Evolutionary conservation across 768 basidiomycete genomes (phyloP).

Genomic region (Stropharia rugosoannulata): DNA sequence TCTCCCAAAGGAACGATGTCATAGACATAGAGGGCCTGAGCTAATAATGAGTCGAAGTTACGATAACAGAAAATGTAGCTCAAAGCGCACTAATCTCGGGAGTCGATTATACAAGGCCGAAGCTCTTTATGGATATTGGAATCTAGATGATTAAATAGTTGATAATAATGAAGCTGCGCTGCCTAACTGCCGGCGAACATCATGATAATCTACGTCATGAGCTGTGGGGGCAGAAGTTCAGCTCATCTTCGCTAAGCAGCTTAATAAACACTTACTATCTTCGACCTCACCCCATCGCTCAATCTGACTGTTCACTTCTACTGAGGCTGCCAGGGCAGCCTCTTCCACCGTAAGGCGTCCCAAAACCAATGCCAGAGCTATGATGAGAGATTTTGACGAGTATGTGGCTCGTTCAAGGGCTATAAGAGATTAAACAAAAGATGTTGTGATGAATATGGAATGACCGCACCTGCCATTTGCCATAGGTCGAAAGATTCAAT

Average conservation of each 20-base stretch:
- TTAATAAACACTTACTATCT: slow-evolving; percentile 71
- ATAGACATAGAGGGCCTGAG: no score
- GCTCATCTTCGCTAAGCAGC: neutral
- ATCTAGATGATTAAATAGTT: slow-evolving; percentile 11
- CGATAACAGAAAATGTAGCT: neutral
- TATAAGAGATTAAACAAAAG: slow-evolving; percentile 25
- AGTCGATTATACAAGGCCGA: no score
- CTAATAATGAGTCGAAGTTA: no score
- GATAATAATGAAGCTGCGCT: slow-evolving; percentile 30
- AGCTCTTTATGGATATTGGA: neutral
- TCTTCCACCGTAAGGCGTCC: slow-evolving; percentile 77
- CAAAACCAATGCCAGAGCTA: slow-evolving; percentile 81
- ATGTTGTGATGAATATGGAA: neutral
- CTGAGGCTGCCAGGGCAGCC: slow-evolving; percentile 81
- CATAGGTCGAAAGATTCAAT: slow-evolving; percentile 71
- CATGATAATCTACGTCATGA: slow-evolving; percentile 97
- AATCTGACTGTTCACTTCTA: slow-evolving; percentile 95
- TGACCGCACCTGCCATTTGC: slow-evolving; percentile 81
- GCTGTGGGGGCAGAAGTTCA: slow-evolving; percentile 46
- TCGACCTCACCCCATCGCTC: slow-evolving; percentile 99
- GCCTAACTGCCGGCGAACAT: slow-evolving; percentile 83
- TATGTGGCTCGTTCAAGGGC: slow-evolving; percentile 92
- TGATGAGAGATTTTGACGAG: slow-evolving; percentile 87
- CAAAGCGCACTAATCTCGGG: no score
- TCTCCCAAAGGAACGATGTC: no score